Evolutionary conservation across 257 asterid species (phyloP).

Genomic region (Solanum medicagineum): DNA sequence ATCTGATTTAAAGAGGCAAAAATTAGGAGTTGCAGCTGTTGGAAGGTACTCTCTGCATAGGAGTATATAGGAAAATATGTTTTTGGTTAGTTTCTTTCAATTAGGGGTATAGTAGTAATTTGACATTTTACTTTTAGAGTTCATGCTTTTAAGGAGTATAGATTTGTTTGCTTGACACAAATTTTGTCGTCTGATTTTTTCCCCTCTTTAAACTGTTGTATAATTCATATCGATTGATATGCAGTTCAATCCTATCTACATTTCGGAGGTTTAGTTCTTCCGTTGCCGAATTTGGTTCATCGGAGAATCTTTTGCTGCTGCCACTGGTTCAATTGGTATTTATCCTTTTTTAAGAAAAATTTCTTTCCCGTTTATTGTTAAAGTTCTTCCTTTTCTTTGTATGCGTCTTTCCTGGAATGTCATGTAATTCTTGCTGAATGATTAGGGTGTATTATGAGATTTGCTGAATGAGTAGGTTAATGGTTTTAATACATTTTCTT

Average conservation of each 20-base stretch:
- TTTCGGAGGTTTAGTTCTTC: not conserved
- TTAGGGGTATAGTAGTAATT: no score
- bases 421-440: not conserved
- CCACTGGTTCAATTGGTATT: not conserved
- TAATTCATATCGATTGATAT: not conserved
- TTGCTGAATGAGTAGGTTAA: no score
- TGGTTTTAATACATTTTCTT: no score
- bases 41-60: no score
- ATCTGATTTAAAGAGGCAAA: no score
- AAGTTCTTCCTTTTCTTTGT: not conserved
- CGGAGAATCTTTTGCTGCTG: not conserved
- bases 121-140: no score
- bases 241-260: not conserved
- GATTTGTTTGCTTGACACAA: not conserved
- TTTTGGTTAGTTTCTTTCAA: no score
- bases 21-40: no score
- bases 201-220: not conserved
- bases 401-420: not conserved
- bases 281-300: not conserved
- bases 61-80: no score
- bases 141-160: no score
- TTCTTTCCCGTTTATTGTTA: not conserved
- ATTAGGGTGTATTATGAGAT: not conserved
- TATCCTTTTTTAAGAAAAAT: not conserved
- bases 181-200: not conserved